Base-by-base conservation (phyloP, 768 basidiomycete genomes). In the Lentinula edodes region DNA sequence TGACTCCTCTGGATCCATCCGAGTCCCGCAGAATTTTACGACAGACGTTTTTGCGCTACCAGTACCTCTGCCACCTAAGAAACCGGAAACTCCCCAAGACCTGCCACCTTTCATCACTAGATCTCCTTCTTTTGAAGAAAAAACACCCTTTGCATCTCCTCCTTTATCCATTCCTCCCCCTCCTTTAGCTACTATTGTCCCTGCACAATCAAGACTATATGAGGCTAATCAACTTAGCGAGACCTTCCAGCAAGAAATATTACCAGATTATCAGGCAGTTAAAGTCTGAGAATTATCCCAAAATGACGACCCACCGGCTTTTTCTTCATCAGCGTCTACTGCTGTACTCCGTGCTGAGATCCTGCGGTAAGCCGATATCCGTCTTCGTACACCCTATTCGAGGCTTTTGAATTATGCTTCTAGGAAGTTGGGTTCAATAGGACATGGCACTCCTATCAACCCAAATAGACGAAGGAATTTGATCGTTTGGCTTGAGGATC, bases 401-500 rank as follows among this genome's bases (percentile, higher is more conserved):
- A 15, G 58, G 32, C 32, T 36, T 38, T n/a, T 59, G 43, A 59
- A 59, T 23, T 59, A 59, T 50, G 35, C 45, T 36, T 59, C 58
- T 45, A 59, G 46, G 58, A 46, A 23, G 42, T 28, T 59, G 6
- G 58, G 58, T 18, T 48, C 58, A 23, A 59, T 59, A 28, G 58
- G 45, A 5, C n/a, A 51, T 20, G 58, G 58, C 5, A 59, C 58
- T 4, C 58, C 58, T 13, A 59, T 59, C 18, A 46, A 59, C 23
- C 58, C 58, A 4, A 51, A 59, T 32, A 34, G 58, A 39, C 15
- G 58, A 28, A 59, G 41, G 48, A 46, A 41, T 20, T 16, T 59
- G 18, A 45, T 59, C 34, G 58, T 46, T 18, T 59, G 58, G 58
- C 45, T 59, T 18, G 58, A 59, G 38, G 48, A 51, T 41, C 58